Evolutionary conservation across 2,329 filamentous ascomycete genomes (phyloP).

Genomic region (Epichloe sp.): DNA sequence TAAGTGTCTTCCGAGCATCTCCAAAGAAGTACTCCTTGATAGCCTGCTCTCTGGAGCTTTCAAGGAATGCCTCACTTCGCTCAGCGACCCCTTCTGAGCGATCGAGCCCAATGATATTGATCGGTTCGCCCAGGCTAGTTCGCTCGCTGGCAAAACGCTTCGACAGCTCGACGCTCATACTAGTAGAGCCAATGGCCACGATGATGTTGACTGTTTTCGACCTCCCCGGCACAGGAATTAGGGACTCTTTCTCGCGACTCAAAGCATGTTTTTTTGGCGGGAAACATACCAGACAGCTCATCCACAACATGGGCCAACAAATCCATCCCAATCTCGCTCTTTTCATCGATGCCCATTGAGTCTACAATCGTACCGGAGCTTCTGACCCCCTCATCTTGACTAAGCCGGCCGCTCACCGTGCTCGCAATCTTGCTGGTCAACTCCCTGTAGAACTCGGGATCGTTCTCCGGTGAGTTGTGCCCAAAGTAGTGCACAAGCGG

Average conservation of each 20-base stretch:
- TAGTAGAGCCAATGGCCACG: conserved; percentile 67
- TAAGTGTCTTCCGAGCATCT: conserved; percentile 59
- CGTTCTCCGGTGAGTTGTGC: conserved; percentile 57
- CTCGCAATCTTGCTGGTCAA: conserved; percentile 66
- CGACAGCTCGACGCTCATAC: conserved; percentile 60
- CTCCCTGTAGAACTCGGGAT: conserved; percentile 57
- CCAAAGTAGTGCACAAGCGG: conserved; percentile 88
- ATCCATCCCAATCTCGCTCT: conserved; percentile 57
- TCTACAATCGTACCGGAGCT: conserved; percentile 76
- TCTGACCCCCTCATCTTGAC: conserved; percentile 59
- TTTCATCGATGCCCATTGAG: conserved; percentile 56
- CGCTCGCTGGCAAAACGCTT: conserved; percentile 49
- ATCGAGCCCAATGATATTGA: conserved; percentile 65
- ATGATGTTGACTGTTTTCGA: conserved; percentile 56
- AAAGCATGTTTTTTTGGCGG: background rate
- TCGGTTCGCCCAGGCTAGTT: conserved; percentile 48
- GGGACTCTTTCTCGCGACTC: background rate
- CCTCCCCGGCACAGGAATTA: background rate
- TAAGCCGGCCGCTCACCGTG: conserved; percentile 62
- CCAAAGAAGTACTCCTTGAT: conserved; percentile 96
- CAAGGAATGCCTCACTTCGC: conserved; percentile 61
- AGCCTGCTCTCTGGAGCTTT: conserved; percentile 57
- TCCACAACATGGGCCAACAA: conserved; percentile 62
- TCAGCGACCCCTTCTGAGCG: conserved; percentile 78
- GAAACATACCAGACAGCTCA: conserved; percentile 35